phyloP scores from a whole-genome alignment of 192 early-diverging fungal species.

The Umbelopsis sp. region DNA sequence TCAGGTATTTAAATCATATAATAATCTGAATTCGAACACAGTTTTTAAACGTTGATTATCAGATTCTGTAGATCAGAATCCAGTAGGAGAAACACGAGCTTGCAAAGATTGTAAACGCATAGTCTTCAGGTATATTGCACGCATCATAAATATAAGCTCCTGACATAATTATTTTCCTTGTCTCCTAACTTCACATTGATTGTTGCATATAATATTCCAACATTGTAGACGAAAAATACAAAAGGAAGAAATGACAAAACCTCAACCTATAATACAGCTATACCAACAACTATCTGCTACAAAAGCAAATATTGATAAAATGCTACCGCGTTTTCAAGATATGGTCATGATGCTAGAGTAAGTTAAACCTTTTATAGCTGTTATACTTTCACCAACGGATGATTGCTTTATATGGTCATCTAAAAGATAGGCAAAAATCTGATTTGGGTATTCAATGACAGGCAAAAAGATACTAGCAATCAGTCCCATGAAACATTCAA shows the following conservation, averaged over 20 bases:
- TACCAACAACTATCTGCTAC: constrained; percentile 49
- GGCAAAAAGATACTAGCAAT: constrained; percentile 43
- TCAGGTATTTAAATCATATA: constrained; percentile 35
- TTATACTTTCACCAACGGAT: too few relatives aligned
- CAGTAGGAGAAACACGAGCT: constrained; percentile 56
- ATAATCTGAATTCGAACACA: neutral
- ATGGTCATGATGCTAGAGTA: constrained; percentile 60
- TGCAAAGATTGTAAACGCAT: constrained; percentile 63
- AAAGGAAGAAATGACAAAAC: constrained; percentile 38
- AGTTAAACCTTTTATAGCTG: neutral
- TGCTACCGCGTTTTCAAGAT: constrained; percentile 61
- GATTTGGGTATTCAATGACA: constrained; percentile 1
- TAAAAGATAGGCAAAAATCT: neutral
- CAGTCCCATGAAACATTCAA: constrained; percentile 60
- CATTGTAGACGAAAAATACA: constrained; percentile 44
- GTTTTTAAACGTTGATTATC: neutral
- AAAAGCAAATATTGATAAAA: constrained; percentile 48
- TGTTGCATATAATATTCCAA: neutral
- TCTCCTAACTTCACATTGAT: neutral
- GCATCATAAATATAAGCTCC: neutral
- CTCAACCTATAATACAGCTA: constrained; percentile 37
- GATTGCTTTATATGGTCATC: neutral
- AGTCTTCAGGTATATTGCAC: constrained; percentile 50
- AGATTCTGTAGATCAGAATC: constrained; percentile 41
- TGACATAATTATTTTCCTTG: neutral